phyloP scores from a whole-genome alignment of 129 eudicot species.

The Daucus carota region DH1_v3.0 NC_030386.2:34913001-34913500 shows the following conservation, averaged over 20 bases:
- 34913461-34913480: conserved; percentile 80
- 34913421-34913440: conserved; percentile 72
- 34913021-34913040: neutral
- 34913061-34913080: neutral
- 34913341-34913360: neutral
- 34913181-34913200: conserved; percentile 11
- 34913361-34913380: neutral
- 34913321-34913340: neutral
- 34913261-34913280: conserved; percentile 40
- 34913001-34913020: neutral
- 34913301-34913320: conserved; percentile 29
- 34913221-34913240: conserved; percentile 44
- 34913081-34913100: neutral
- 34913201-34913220: conserved; percentile 16
- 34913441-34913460: conserved; percentile 77
- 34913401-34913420: conserved; percentile 28
- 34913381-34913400: conserved; percentile 10
- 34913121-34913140: conserved; percentile 18
- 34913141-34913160: neutral
- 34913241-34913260: conserved; percentile 59
- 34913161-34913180: conserved; percentile 26
- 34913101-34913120: neutral
- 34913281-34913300: conserved; percentile 32
- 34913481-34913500: conserved; percentile 76
- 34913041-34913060: neutral